Conservation (phyloP, 2,329 filamentous ascomycete genomes). For the Domatiomyces globalis region DNA sequence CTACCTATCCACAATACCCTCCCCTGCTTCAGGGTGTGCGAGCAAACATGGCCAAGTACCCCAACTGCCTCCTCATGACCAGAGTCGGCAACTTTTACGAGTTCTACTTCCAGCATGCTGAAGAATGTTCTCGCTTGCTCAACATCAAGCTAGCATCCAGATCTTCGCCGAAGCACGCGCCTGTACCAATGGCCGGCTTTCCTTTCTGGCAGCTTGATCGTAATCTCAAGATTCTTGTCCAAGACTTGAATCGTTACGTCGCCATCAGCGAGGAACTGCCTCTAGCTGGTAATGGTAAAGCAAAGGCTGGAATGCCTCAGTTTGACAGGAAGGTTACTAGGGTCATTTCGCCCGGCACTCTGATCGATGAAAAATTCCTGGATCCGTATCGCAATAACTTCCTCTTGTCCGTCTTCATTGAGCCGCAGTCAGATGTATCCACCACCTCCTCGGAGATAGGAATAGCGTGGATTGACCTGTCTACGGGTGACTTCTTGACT, state of each 20-base stretch:
- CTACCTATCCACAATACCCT: constrained; percentile 51
- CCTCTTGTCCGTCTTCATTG: constrained; percentile 58
- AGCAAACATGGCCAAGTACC: constrained; percentile 80
- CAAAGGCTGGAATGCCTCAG: constrained; percentile 62
- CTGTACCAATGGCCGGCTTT: constrained; percentile 87
- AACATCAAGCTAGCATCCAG: constrained; percentile 76
- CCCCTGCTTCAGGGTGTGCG: constrained; percentile 77
- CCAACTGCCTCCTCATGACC: constrained; percentile 80
- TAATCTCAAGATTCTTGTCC: constrained; percentile 82
- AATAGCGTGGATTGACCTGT: constrained; percentile 86
- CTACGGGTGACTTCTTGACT: constrained; percentile 86
- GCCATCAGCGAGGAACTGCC: constrained; percentile 89
- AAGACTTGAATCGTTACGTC: constrained; percentile 80
- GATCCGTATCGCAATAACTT: constrained; percentile 91
- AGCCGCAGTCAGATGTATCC: constrained; percentile 19
- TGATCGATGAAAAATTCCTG: constrained; percentile 97
- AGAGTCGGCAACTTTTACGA: constrained; percentile 95
- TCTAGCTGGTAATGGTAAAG: constrained; percentile 53
- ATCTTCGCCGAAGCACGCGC: constrained; percentile 48
- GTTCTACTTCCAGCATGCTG: constrained; percentile 91
- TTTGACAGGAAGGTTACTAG: constrained; percentile 75
- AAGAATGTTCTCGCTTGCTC: constrained; percentile 70
- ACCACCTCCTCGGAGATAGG: constrained; percentile 40
- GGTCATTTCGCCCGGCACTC: constrained; percentile 82
- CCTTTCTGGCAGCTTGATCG: constrained; percentile 85